These are phyloP conservation scores for Cutaneotrichosporon sp. DNA, from an alignment of 1,284 basidiomycete species.

Conservation along the genomic window DNA sequence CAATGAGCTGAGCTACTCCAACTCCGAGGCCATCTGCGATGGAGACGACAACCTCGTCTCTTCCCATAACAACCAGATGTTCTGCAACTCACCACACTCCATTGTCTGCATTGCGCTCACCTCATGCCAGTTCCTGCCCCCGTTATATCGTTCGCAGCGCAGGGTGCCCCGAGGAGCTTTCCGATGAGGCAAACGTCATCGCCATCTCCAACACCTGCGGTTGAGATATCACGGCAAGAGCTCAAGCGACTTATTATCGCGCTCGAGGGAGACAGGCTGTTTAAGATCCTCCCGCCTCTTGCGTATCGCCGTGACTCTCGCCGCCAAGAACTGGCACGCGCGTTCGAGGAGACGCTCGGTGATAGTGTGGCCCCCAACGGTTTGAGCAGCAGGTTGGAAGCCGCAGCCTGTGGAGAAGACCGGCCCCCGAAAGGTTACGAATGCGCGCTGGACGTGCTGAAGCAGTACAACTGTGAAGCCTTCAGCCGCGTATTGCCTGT, in stretches of 20 bases:
- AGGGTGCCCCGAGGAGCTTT: too few relatives aligned
- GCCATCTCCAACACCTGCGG: too few relatives aligned
- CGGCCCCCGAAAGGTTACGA: background rate
- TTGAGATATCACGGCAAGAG: too few relatives aligned
- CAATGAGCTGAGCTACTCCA: too few relatives aligned
- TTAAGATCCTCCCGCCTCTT: background rate
- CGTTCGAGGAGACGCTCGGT: background rate
- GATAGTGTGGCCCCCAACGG: background rate
- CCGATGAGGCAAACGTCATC: too few relatives aligned
- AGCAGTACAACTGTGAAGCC: background rate
- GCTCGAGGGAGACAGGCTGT: background rate
- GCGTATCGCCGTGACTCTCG: background rate
- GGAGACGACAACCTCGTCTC: too few relatives aligned
- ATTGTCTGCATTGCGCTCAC: too few relatives aligned
- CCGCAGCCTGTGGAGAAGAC: background rate
- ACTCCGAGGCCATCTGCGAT: too few relatives aligned
- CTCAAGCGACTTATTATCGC: background rate
- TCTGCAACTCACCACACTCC: too few relatives aligned
- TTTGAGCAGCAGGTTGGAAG: background rate
- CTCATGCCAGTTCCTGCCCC: too few relatives aligned
- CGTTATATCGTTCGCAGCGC: too few relatives aligned
- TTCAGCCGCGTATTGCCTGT: background rate
- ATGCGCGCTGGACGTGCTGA: background rate
- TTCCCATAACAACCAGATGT: too few relatives aligned
- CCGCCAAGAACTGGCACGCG: background rate